Evolutionary conservation across 306 rosid species (phyloP).

Genomic region (Malus asiatica): DNA sequence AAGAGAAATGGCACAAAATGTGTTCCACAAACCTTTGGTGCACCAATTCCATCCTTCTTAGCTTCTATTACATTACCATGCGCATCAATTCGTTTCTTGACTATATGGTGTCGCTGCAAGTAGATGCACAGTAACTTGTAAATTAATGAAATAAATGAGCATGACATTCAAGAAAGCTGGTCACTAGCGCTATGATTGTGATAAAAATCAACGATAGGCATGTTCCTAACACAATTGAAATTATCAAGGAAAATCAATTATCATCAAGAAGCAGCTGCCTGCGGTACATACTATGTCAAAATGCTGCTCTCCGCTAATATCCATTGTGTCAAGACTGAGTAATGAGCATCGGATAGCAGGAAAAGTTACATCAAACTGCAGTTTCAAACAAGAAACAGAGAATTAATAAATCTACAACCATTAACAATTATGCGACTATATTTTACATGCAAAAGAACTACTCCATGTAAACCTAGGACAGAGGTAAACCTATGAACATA

Average conservation of each 20-base stretch:
- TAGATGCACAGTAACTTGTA: conserved; percentile 8
- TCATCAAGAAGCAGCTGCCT: neutral
- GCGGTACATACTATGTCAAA: conserved; percentile 67
- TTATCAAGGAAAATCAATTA: neutral
- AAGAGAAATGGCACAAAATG: conserved; percentile 1
- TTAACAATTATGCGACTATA: neutral
- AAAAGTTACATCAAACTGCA: conserved; percentile 95
- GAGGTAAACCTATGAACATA: neutral
- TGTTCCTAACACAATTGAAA: neutral
- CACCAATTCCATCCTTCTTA: conserved; percentile 81
- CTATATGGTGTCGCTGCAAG: conserved; percentile 74
- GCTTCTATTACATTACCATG: conserved; percentile 63
- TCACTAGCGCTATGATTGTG: conserved; percentile 6
- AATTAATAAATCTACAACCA: neutral
- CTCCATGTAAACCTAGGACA: neutral
- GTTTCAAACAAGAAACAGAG: conserved; percentile 7
- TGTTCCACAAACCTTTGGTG: conserved; percentile 69
- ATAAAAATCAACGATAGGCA: neutral
- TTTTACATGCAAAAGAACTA: neutral
- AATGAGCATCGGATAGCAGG: conserved; percentile 78
- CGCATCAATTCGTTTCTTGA: conserved; percentile 71
- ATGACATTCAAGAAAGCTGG: neutral
- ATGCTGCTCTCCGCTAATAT: conserved; percentile 88
- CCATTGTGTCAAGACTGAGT: conserved; percentile 85
- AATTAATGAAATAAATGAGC: conserved; percentile 5